These are phyloP conservation scores for Tetracladium maxilliforme DNA, from an alignment of 2,329 filamentous ascomycete genomes.

Conservation along the genomic window DNA sequence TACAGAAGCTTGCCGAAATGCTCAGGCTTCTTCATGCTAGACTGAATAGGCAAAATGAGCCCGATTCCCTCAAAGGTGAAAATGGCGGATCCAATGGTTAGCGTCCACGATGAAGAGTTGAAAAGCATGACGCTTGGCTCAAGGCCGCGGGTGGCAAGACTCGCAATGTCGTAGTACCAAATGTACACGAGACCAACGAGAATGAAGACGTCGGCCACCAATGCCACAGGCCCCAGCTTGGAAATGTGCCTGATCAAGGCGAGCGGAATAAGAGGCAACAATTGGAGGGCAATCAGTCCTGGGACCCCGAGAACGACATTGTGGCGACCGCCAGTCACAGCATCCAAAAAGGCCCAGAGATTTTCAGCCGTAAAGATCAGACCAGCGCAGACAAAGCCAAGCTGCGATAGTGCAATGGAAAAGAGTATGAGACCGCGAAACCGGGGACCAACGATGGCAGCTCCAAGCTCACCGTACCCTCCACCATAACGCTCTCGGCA, in stretches of 20 bases:
- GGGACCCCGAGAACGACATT: constrained; percentile 35
- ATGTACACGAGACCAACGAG: constrained; percentile 58
- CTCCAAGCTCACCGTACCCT: constrained; percentile 62
- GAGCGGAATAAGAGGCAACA: constrained; percentile 49
- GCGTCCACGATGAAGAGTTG: constrained; percentile 52
- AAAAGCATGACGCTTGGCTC: constrained; percentile 49
- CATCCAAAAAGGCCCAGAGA: constrained; percentile 49
- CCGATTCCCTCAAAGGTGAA: constrained; percentile 72
- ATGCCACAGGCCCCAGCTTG: constrained; percentile 53
- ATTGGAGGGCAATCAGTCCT: constrained; percentile 49
- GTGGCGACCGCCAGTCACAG: constrained; percentile 38
- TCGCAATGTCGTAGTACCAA: constrained; percentile 53
- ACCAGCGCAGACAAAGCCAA: constrained; percentile 66
- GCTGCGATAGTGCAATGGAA: constrained; percentile 60
- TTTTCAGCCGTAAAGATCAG: constrained; percentile 70
- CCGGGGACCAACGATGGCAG: constrained; percentile 44
- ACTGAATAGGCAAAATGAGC: constrained; percentile 62
- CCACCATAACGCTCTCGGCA: constrained; percentile 50
- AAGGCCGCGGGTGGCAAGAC: constrained; percentile 38
- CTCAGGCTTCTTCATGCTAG: constrained; percentile 57
- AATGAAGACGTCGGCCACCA: constrained; percentile 60
- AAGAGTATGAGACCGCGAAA: constrained; percentile 52
- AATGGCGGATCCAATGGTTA: constrained; percentile 60
- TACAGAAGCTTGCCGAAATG: constrained; percentile 52
- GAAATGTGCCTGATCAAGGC: constrained; percentile 61